Percentiles rank a stretch among this genome's conserved stretches.
Evolutionary conservation across 306 rosid genomes (phyloP).

Genomic region (Astragalus membranaceus): DNA sequence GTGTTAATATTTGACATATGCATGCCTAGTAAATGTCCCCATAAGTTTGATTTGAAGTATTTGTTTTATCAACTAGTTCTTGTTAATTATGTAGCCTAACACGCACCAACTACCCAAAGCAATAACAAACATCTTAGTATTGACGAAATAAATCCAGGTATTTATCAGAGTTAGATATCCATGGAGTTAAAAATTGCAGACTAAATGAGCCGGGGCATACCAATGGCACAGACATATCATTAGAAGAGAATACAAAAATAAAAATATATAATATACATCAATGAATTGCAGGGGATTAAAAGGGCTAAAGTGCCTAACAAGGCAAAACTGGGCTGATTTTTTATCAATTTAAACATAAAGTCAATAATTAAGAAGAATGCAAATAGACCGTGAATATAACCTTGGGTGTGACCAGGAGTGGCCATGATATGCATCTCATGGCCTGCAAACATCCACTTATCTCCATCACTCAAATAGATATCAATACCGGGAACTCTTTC

Average conservation of each 20-base stretch:
- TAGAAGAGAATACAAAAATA: neutral
- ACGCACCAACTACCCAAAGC: too few species aligned
- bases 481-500: too few species aligned
- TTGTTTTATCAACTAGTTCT: too few species aligned
- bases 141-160: slow-evolving; percentile 5
- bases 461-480: too few species aligned
- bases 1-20: too few species aligned
- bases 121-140: neutral
- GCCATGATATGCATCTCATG: too few species aligned
- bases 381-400: slow-evolving; percentile 19
- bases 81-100: too few species aligned
- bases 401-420: too few species aligned
- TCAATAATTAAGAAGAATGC: neutral
- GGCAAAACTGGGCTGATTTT: neutral
- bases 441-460: too few species aligned
- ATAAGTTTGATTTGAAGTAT: too few species aligned
- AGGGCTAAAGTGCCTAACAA: neutral
- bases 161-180: neutral
- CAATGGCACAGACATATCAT: neutral
- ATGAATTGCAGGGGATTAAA: neutral
- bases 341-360: neutral
- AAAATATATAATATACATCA: neutral
- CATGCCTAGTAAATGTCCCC: too few species aligned
- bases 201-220: neutral
- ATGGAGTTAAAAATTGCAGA: neutral